phyloP scores from a whole-genome alignment of 148 eudicot species.

The Euryodendron excelsum region DNA sequence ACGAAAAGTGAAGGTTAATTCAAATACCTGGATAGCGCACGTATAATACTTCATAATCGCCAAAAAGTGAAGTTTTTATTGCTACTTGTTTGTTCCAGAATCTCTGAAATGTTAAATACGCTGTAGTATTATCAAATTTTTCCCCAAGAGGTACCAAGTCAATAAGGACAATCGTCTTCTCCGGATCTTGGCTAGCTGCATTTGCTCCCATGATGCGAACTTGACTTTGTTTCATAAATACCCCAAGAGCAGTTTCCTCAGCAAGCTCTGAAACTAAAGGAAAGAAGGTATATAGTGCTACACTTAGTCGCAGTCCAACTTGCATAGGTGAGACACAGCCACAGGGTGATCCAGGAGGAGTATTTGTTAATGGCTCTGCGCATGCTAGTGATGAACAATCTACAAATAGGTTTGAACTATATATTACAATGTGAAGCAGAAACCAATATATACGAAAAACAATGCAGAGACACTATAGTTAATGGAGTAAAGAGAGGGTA shows the following conservation, averaged over 20 bases:
- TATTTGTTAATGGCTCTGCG: slow-evolving; percentile 66
- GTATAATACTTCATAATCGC: slow-evolving; percentile 67
- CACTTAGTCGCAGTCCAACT: slow-evolving; percentile 72
- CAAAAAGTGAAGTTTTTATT: slow-evolving; percentile 57
- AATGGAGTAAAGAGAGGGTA: slow-evolving; percentile 4
- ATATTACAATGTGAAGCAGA: slow-evolving; percentile 11
- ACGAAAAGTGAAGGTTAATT: not conserved
- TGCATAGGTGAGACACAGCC: slow-evolving; percentile 81
- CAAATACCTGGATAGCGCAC: slow-evolving; percentile 73
- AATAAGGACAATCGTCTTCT: slow-evolving; percentile 64
- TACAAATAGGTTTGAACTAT: slow-evolving; percentile 21
- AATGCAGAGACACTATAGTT: not conserved
- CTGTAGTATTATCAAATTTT: slow-evolving; percentile 61
- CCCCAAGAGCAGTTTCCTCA: slow-evolving; percentile 61
- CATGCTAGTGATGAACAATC: slow-evolving; percentile 72
- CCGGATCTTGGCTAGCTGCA: slow-evolving; percentile 58
- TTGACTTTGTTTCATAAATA: slow-evolving; percentile 66
- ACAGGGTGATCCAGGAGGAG: slow-evolving; percentile 76
- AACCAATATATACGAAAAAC: not conserved
- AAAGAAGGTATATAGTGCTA: slow-evolving; percentile 68
- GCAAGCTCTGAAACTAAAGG: slow-evolving; percentile 82
- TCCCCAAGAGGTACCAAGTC: slow-evolving; percentile 77
- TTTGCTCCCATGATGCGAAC: slow-evolving; percentile 94
- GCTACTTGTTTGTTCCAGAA: slow-evolving; percentile 72
- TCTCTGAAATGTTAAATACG: slow-evolving; percentile 51